Evolutionary conservation across 148 eudicot species (phyloP), one percentile per base, ranked within the genome.

Genomic region (Rhododendron mucronatum): DNA sequence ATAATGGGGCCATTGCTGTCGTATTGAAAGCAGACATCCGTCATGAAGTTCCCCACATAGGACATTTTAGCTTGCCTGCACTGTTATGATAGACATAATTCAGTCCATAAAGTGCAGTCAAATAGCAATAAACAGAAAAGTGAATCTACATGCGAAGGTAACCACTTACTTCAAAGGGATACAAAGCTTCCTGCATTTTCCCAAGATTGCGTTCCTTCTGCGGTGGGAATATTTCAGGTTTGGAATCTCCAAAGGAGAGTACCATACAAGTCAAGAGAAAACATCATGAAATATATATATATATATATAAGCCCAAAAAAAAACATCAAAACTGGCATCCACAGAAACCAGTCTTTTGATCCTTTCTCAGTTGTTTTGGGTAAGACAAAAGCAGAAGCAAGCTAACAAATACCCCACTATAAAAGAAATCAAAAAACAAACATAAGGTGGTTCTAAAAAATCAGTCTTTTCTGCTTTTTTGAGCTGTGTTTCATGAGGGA

Each of bases 11-110:
- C 94, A 75, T 92, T 89, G 82, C 90, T 87, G 71, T 91, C 89
- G 63, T 91, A 95, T 86, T 94, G 97, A 85, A 95, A 91, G 86
- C 89, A 88, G 51, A 97, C 87, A 18, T 93, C 91, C 20, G 89
- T 92, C 61, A 53, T 28, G 65, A 97, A 91, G 87, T 88, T 94
- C 87, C 96, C 98, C 3, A 90, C 78, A 85, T 97, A 95, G 16
- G 98, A 89, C 81, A 91, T 86, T 90, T 90, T 95, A 33, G 98
- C 98, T 88, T 97, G 99, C 82, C 99, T 95, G 91, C 99, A 96
- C 99, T 96, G 94, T 80, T 83, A 67, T 79, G n/a, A 69, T 55
- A 86, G 73, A 79, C 10, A 71, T 9, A 80, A 57, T 26, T 30
- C 77, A 76, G 76, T 37, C 44, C 6, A 47, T 63, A 20, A 51